Conservation (phyloP, 306 rosid genomes). For the Quercus dentata region DNA sequence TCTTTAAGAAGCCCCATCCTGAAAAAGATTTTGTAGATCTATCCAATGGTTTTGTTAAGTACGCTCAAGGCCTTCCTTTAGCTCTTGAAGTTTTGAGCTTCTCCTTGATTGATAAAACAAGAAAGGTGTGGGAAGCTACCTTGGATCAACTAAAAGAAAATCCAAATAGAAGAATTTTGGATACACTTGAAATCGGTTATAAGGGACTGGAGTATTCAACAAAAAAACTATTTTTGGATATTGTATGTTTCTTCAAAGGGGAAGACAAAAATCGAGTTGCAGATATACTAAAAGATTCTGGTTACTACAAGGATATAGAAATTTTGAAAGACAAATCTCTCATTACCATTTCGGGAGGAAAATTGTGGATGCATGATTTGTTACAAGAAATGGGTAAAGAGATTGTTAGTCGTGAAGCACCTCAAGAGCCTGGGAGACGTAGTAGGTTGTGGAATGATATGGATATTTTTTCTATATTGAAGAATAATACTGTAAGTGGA, state of each 20-base stretch:
- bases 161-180: background rate
- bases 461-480: slow-evolving; percentile 3
- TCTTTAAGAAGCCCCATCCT: background rate
- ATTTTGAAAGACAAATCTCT: slow-evolving; percentile 20
- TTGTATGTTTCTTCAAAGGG: slow-evolving; percentile 26
- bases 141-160: background rate
- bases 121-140: slow-evolving; percentile 15
- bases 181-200: slow-evolving; percentile 6
- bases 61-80: slow-evolving; percentile 28
- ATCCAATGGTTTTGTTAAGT: background rate
- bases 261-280: slow-evolving; percentile 13
- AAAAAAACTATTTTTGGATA: slow-evolving; percentile 21
- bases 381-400: slow-evolving; percentile 22
- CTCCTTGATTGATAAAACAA: slow-evolving; percentile 5
- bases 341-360: background rate
- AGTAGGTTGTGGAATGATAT: slow-evolving; percentile 15
- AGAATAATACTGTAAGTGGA: background rate
- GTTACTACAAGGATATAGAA: slow-evolving; percentile 7
- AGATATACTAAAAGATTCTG: slow-evolving; percentile 3
- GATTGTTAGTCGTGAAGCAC: slow-evolving; percentile 5
- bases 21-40: slow-evolving; percentile 1
- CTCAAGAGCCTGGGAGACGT: background rate
- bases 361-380: slow-evolving; percentile 20
- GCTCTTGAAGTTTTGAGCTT: slow-evolving; percentile 25
- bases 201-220: slow-evolving; percentile 9